A percentile compares a stretch with the other conserved stretches of the same genome.
Evolutionary conservation across 2,329 filamentous ascomycete species (phyloP).

Genomic region (Pseudogymnoascus sp.): DNA sequence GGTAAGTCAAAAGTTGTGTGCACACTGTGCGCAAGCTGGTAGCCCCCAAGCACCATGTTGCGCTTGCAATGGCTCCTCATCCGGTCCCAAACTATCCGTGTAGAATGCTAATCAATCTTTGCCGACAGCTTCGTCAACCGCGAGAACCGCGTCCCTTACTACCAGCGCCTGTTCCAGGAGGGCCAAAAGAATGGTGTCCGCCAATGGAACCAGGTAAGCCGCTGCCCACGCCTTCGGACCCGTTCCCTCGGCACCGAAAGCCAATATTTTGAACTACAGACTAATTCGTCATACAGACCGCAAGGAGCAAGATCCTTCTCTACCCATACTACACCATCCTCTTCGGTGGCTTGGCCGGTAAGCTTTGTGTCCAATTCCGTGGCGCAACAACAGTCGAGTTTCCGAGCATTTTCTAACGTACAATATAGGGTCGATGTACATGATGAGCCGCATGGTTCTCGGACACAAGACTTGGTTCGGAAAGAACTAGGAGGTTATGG

Average conservation of each 20-base stretch:
- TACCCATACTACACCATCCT: slow-evolving; percentile 60
- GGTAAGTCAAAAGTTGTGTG: slow-evolving; percentile 20
- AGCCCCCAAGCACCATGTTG: neutral
- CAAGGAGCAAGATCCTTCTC: slow-evolving; percentile 56
- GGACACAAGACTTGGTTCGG: slow-evolving; percentile 75
- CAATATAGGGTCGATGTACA: slow-evolving; percentile 49
- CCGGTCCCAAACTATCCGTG: neutral
- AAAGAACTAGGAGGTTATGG: slow-evolving; percentile 36
- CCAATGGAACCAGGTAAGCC: slow-evolving; percentile 70
- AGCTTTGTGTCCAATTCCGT: slow-evolving; percentile 27
- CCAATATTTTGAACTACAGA: slow-evolving; percentile 10
- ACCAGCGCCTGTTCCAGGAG: slow-evolving; percentile 68
- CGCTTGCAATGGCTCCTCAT: slow-evolving; percentile 9
- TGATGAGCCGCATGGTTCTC: slow-evolving; percentile 62
- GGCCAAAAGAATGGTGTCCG: slow-evolving; percentile 62
- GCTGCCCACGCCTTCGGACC: slow-evolving; percentile 12
- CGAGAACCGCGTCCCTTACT: slow-evolving; percentile 66
- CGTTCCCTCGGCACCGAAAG: slow-evolving; percentile 9
- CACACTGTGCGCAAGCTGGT: neutral
- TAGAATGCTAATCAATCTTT: slow-evolving; percentile 18
- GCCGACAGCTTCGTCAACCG: slow-evolving; percentile 50
- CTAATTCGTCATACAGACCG: slow-evolving; percentile 38
- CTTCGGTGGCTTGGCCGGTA: slow-evolving; percentile 55
- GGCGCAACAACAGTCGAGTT: neutral
- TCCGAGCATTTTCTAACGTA: neutral